Percentiles rank a stretch among this genome's conserved stretches.
Conservation (phyloP, 83 land plant genomes). For the Larix sibirica region DNA sequence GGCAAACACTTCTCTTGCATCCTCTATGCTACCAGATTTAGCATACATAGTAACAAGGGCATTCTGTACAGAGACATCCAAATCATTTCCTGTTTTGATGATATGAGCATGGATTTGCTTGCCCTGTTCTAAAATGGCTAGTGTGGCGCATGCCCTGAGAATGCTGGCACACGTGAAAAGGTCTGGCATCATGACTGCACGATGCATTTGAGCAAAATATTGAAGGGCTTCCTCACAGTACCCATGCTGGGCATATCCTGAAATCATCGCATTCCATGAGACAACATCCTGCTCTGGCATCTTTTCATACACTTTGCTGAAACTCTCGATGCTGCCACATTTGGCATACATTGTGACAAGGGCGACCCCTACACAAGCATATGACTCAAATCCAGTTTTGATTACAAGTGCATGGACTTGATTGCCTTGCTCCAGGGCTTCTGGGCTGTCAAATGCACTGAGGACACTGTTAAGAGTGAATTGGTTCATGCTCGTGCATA, state of each 20-base stretch:
- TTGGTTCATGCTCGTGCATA: slow-evolving; percentile 24
- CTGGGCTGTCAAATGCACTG: slow-evolving; percentile 29
- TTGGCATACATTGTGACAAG: slow-evolving; percentile 71
- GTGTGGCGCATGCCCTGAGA: slow-evolving; percentile 57
- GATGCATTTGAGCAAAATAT: slow-evolving; percentile 37
- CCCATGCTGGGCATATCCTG: slow-evolving; percentile 62
- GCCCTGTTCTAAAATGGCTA: slow-evolving; percentile 33
- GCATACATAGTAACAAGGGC: slow-evolving; percentile 52
- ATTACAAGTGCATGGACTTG: slow-evolving; percentile 55
- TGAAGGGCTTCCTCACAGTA: slow-evolving; percentile 43
- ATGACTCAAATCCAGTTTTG: slow-evolving; percentile 31
- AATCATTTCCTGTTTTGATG: slow-evolving; percentile 49
- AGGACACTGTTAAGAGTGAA: slow-evolving; percentile 34
- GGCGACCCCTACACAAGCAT: slow-evolving; percentile 38
- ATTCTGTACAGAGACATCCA: slow-evolving; percentile 59
- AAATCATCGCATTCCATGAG: slow-evolving; percentile 68
- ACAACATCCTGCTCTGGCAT: slow-evolving; percentile 41
- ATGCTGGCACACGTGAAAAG: slow-evolving; percentile 47
- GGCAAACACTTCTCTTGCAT: slow-evolving; percentile 36
- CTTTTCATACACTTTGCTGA: slow-evolving; percentile 42
- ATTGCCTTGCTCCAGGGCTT: slow-evolving; percentile 26
- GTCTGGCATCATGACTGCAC: slow-evolving; percentile 33
- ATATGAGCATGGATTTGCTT: slow-evolving; percentile 49
- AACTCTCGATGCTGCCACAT: slow-evolving; percentile 47
- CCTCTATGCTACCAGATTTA: slow-evolving; percentile 30